Evolutionary conservation across 768 basidiomycete species (phyloP), one percentile per base, ranked within the genome.

Genomic region (Pleurotus giganteus): DNA sequence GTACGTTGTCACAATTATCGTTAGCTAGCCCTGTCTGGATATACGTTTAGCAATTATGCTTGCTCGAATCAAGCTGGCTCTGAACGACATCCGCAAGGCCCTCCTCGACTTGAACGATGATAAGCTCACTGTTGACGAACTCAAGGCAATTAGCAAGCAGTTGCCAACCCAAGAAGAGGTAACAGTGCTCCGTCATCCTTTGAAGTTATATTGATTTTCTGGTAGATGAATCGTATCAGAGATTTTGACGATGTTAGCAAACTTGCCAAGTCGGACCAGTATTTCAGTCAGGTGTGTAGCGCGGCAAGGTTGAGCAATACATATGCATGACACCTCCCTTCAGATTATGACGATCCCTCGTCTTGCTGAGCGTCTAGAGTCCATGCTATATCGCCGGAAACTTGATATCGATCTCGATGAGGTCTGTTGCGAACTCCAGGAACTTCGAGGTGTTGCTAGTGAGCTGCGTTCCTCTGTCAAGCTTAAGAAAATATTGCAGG

Each of bases 101-200:
- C 66, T 96, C 3, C 66, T 95, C 17, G 80, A 83, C 36, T 58
- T 95, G 4, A 85, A 94, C 58, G 92, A 94, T 60, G 64, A 74
- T 2, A 76, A 67, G 41, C 69, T 95, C 4, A 78, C 84, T 0
- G 68, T 85, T n/a, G 94, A 96, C 60, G 80, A 89, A 61, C 72
- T 98, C 13, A 88, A 79, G 63, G 81, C 84, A 0, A 83, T 96
- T 60, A 79, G 82, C 61, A 84, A 82, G 56, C 85, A 90, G 52
- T 69, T 89, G 4, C 94, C 94, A 1, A 90, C 88, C 0, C n/a
- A 74, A 0, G 94, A 96, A 46, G 94, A 98, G 76, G 88, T 88
- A 34, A 19, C 73, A 17, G 15, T 24, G 26, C 36, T n/a, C 8
- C 4, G 32, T 4, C 15, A 19, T 36, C 12, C 23, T 43, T 23